These are phyloP conservation scores for Paraconiothyrium sp. DNA, from an alignment of 2,329 filamentous ascomycete species.

Conservation along the genomic window DNA sequence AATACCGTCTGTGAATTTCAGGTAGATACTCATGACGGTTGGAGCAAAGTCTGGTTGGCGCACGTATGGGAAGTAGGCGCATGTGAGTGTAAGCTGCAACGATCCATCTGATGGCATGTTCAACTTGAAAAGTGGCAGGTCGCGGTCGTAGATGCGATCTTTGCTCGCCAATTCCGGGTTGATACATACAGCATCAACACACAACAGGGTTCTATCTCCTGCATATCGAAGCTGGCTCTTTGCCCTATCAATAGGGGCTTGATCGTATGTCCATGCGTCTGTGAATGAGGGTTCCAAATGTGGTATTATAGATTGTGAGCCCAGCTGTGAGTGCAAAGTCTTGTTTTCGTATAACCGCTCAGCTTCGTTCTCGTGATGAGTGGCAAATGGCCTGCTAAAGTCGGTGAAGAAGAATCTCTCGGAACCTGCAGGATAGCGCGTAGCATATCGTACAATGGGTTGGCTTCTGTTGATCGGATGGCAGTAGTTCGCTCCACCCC, in stretches of 20 bases:
- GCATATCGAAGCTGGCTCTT: slow-evolving; percentile 26
- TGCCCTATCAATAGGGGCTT: slow-evolving; percentile 19
- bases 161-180: not conserved
- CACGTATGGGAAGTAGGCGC: slow-evolving; percentile 16
- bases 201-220: slow-evolving; percentile 24
- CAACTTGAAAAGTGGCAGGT: slow-evolving; percentile 44
- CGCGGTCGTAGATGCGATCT: slow-evolving; percentile 14
- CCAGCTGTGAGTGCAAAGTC: slow-evolving; percentile 41
- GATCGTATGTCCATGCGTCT: slow-evolving; percentile 6
- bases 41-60: no score
- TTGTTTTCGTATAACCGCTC: slow-evolving; percentile 26
- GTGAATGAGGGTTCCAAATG: not conserved
- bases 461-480: slow-evolving; percentile 34
- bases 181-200: slow-evolving; percentile 24
- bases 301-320: slow-evolving; percentile 48
- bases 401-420: slow-evolving; percentile 51
- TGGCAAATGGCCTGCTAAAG: slow-evolving; percentile 45
- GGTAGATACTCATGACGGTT: slow-evolving; percentile 23
- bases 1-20: slow-evolving; percentile 23
- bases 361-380: slow-evolving; percentile 23
- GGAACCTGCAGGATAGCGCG: slow-evolving; percentile 44
- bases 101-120: slow-evolving; percentile 43
- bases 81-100: slow-evolving; percentile 30
- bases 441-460: slow-evolving; percentile 41
- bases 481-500: slow-evolving; percentile 27